Evolutionary conservation across 2,329 filamentous ascomycete species (phyloP).

Genomic region (Keithomyces neogunnii): DNA sequence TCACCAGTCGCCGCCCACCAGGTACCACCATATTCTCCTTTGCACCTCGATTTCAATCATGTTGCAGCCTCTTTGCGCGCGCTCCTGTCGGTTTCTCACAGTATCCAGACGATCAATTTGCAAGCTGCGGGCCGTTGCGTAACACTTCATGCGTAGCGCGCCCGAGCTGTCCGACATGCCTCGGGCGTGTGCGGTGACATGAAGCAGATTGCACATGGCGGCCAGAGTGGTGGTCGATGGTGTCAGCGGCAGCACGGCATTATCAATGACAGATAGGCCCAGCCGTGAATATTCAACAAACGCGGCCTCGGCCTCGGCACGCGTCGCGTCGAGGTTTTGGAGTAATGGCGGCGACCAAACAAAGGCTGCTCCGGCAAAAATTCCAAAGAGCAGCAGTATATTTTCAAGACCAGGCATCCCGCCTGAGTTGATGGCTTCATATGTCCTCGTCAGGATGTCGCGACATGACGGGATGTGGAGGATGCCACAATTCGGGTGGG

Average conservation of each 20-base stretch:
- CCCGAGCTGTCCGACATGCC: constrained; percentile 3
- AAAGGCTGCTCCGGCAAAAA: constrained; percentile 4
- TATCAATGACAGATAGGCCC: constrained; percentile 1
- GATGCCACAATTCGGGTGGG: constrained; percentile 4
- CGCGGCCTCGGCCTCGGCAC: neutral
- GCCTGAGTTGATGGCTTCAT: neutral
- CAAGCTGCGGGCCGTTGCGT: constrained; percentile 5
- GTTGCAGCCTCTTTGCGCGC: constrained; percentile 1
- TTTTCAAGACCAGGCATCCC: neutral
- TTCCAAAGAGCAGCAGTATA: constrained; percentile 3
- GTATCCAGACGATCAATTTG: constrained; percentile 6
- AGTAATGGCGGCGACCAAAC: constrained; percentile 1
- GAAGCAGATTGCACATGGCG: neutral
- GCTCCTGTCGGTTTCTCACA: neutral
- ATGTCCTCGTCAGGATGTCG: constrained; percentile 4
- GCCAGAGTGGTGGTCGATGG: constrained; percentile 5
- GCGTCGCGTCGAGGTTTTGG: neutral
- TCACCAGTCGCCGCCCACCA: constrained; percentile 8
- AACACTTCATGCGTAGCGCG: constrained; percentile 1
- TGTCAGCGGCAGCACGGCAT: neutral
- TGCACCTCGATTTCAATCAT: constrained; percentile 6
- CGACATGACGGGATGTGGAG: constrained; percentile 5
- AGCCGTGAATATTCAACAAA: neutral
- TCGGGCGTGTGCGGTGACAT: constrained; percentile 1
- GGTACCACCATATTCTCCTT: constrained; percentile 7